Base-by-base conservation (phyloP, 2,329 filamentous ascomycete species). In the Penicillium sp. region DNA sequence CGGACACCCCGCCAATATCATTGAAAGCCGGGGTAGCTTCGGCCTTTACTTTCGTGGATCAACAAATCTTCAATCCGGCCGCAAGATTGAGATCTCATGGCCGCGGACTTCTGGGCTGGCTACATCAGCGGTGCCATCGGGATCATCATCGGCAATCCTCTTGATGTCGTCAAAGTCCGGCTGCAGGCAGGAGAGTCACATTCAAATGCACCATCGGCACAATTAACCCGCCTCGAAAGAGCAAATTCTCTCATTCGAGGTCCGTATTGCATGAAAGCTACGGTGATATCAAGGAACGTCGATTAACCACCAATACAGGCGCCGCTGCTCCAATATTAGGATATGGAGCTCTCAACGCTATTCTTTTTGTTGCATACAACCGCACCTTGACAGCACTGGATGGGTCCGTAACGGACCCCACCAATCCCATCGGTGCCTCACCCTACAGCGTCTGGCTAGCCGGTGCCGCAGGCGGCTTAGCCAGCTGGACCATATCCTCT, bases 291-390 rank as follows among this genome's bases (percentile, higher is more conserved):
- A 10, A 29, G 7, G 22, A 46, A 31, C 29, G 12, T 30, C 1
- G 35, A 38, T 48, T 60, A 25, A 61, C 30, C 36, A 5, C 16
- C 14, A n/a, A 19, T 35, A 25, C 64, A 76, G 92, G 92, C 55
- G 83, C 87, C 10, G 87, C 91, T 19, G 90, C 90, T 30, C 92
- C 92, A 0, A 85, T 95, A 31, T 75, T 95, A 4, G 89, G 89
- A 58, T 95, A 95, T 71, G 92, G 92, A 55, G 89, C 88, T 16
- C 80, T 97, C 53, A 96, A 96, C 66, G 90, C 89, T 33, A 75
- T 96, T 13, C 82, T 96, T 16, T 96, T 95, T 71, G 82, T 92
- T 59, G 85, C 87, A 1, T 97, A 96, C 74, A 95, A 95, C 67
- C 86, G 88, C 50, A 85, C 84, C n/a, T 81, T 92, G 61, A 75